Conservation (phyloP, 1,139 yeast genomes). For the Hyphopichia fennica region DNA sequence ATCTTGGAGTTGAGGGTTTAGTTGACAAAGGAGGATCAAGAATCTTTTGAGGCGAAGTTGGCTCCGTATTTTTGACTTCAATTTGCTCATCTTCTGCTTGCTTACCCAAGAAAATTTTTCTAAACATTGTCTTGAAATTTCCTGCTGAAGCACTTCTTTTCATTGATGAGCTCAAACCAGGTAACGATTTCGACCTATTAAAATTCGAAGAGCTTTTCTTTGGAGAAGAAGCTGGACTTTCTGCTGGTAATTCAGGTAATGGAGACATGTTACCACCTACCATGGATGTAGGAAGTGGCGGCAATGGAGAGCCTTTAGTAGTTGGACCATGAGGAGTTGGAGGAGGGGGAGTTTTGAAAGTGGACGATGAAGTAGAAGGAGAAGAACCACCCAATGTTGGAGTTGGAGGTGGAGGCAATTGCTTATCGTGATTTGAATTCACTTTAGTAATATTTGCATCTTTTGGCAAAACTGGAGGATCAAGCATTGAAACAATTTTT, state of each 20-base stretch:
- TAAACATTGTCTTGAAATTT: conserved; percentile 10
- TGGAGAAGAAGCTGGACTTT: neutral
- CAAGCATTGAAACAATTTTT: conserved; percentile 2
- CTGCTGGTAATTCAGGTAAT: neutral
- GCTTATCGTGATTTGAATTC: neutral
- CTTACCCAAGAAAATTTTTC: conserved; percentile 1
- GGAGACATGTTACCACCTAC: neutral
- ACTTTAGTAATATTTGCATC: neutral
- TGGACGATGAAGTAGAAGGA: neutral
- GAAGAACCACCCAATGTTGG: neutral
- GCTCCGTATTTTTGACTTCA: neutral
- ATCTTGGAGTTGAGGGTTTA: neutral
- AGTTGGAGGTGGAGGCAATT: conserved; percentile 2
- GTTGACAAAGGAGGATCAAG: conserved; percentile 1
- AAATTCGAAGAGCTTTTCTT: neutral
- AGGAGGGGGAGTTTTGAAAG: neutral
- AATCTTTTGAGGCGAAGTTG: neutral
- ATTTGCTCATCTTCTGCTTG: neutral
- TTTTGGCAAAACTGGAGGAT: neutral
- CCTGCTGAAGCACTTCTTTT: conserved; percentile 10
- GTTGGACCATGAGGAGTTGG: neutral
- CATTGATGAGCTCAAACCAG: neutral
- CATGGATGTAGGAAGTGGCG: neutral
- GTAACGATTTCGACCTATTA: neutral
- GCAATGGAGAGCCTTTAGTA: neutral